A percentile compares a stretch with the other conserved stretches of the same genome.
phyloP scores from a whole-genome alignment of 1,284 basidiomycete species.

The Porogramme epimiltina region DNA sequence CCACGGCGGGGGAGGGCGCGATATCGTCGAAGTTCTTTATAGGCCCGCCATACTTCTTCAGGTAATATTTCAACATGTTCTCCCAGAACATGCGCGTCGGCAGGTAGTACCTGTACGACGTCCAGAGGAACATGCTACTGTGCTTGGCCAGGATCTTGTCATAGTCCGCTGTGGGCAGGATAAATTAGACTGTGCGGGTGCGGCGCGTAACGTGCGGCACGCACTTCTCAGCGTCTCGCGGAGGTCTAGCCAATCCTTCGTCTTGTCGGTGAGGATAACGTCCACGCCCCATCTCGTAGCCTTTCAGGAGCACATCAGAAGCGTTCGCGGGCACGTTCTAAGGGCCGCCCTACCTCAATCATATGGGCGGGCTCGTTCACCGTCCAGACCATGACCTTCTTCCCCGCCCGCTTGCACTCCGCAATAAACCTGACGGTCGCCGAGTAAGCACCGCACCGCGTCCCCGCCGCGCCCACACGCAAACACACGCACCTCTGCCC shows the following conservation, averaged over 20 bases:
- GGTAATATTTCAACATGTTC: constrained; percentile 1
- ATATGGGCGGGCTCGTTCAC: constrained; percentile 92
- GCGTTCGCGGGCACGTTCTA: background rate
- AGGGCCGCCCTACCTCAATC: constrained; percentile 76
- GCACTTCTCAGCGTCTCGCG: constrained; percentile 66
- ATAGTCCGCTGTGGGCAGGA: constrained; percentile 56
- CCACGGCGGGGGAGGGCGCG: background rate
- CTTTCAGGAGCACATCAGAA: constrained; percentile 36
- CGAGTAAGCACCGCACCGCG: background rate
- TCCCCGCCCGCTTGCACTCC: constrained; percentile 80
- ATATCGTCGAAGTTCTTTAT: constrained; percentile 17
- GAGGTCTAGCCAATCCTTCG: constrained; percentile 76
- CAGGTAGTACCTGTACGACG: constrained; percentile 61
- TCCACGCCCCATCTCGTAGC: constrained; percentile 90
- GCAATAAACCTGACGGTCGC: constrained; percentile 60
- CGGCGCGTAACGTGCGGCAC: constrained; percentile 23
- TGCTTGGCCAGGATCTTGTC: constrained; percentile 61
- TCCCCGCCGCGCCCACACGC: background rate
- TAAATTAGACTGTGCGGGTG: background rate
- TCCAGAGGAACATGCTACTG: constrained; percentile 78
- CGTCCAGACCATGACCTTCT: constrained; percentile 95
- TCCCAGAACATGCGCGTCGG: constrained; percentile 37
- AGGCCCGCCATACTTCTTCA: constrained; percentile 30
- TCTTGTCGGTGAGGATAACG: constrained; percentile 89
- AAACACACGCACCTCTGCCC: constrained; percentile 56